Base-by-base conservation (phyloP, 2,329 filamentous ascomycete species). In the Paecilomyces sp. region DNA sequence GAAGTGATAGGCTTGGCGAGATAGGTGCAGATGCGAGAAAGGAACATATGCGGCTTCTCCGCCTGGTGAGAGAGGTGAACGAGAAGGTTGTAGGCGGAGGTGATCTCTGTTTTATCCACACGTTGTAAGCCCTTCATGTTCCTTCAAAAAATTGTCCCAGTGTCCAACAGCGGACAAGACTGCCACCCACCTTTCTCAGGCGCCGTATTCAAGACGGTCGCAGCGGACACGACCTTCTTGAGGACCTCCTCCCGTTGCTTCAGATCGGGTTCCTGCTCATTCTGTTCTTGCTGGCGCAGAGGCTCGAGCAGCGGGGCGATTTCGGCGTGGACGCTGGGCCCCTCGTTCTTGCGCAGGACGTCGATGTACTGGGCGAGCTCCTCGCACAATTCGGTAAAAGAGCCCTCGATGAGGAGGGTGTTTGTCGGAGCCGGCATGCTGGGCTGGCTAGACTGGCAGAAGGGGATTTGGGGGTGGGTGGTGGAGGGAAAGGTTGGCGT, bases 321-420 rank as follows among this genome's bases (percentile, higher is more conserved):
- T 67, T 89, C 87, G 66, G 81, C 72, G 70, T 83, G 81, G 61
- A 88, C 75, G 57, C 76, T 78, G 64, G 76, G 76, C 65, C 83
- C 83, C 63, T 85, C 82, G 68, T 79, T 82, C 66, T 90, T 88
- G 71, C 90, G 89, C 74, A 92, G 85, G 68, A 87, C 82, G 77
- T 96, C 91, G 75, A 99, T 83, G 80, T 96, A 97, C 71, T 92
- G 89, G 76, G 93, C 92, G 82, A 99, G 90, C 81, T 99, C 94
- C 77, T 90, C 88, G 71, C 90, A 88, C 74, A 97, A 88, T 81
- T 97, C 94, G 76, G 92, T 87, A 77, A 97, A 96, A 71, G 86
- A 85, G 77, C 94, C 94, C 82, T 99, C 94, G 77, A 99, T 86
- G 68, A 88, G 80, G 68, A 87, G 82, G 71, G 85, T 86, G 66